Percentiles rank a stretch among this genome's conserved stretches.
These are phyloP conservation scores for Debaryomyces sp. DNA, from an alignment of 1,139 yeast genomes.

Conservation along the genomic window DNA sequence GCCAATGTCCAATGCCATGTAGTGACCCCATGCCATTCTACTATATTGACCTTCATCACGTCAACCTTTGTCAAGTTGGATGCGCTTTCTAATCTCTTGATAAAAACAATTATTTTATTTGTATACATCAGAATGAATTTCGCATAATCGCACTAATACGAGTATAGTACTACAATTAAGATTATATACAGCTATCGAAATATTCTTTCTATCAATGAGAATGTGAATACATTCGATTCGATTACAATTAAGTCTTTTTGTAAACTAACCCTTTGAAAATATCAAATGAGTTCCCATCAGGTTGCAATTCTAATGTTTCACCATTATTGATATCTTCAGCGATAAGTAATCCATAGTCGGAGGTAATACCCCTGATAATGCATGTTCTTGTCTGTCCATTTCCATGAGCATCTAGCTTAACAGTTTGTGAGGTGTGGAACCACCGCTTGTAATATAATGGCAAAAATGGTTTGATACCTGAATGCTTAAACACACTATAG, in stretches of 20 bases:
- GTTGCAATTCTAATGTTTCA: conserved; percentile 71
- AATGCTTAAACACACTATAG: conserved; percentile 56
- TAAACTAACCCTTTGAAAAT: conserved; percentile 92
- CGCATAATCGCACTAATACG: neutral
- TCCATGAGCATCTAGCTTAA: conserved; percentile 51
- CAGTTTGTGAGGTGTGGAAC: conserved; percentile 79
- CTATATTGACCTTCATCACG: conserved; percentile 67
- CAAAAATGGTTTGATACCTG: conserved; percentile 73
- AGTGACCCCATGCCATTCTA: conserved; percentile 76
- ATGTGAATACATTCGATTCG: neutral
- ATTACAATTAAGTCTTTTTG: conserved; percentile 38
- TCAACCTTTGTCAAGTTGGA: neutral
- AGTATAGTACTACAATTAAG: neutral
- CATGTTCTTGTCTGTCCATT: conserved; percentile 52
- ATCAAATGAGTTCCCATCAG: conserved; percentile 97
- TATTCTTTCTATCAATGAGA: neutral
- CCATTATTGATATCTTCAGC: conserved; percentile 73
- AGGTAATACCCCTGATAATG: conserved; percentile 75
- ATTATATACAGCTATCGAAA: neutral
- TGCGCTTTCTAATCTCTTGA: neutral
- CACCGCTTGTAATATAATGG: conserved; percentile 79
- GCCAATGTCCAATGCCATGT: conserved; percentile 76
- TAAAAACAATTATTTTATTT: neutral
- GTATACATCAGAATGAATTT: neutral
- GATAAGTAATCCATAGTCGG: conserved; percentile 78